Percentiles rank a stretch among this genome's conserved stretches.
phyloP scores from a whole-genome alignment of 2,329 filamentous ascomycete species.

The Elsinoe australis region DNA sequence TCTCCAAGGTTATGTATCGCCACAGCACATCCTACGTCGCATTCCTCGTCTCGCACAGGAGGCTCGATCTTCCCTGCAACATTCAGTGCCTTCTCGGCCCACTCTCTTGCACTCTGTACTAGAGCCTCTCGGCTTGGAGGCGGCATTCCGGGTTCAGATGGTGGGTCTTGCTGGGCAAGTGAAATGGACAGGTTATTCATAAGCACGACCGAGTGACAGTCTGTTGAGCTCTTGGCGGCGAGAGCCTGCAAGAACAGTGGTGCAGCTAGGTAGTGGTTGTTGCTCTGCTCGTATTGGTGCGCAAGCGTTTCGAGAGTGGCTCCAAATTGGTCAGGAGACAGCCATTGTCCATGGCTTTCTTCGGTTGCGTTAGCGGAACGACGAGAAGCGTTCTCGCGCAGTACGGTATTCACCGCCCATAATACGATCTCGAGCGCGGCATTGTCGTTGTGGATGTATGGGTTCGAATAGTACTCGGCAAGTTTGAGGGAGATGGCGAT shows the following conservation, averaged over 20 bases:
- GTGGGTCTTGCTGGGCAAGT: conserved; percentile 57
- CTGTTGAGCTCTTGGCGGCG: conserved; percentile 53
- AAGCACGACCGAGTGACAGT: conserved; percentile 72
- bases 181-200: conserved; percentile 78
- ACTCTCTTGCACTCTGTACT: conserved; percentile 63
- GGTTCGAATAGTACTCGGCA: conserved; percentile 70
- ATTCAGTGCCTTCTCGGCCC: conserved; percentile 69
- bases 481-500: conserved; percentile 76
- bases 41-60: conserved; percentile 67
- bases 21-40: conserved; percentile 73
- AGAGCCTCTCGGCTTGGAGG: conserved; percentile 48
- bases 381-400: conserved; percentile 66
- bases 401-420: conserved; percentile 71
- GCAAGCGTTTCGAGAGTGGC: conserved; percentile 69
- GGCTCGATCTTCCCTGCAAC: conserved; percentile 60
- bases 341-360: conserved; percentile 62
- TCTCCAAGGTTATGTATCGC: conserved; percentile 83
- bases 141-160: conserved; percentile 28
- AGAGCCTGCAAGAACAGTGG: conserved; percentile 83
- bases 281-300: conserved; percentile 64
- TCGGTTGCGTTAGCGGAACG: conserved; percentile 55
- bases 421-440: conserved; percentile 67
- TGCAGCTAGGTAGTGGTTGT: conserved; percentile 71
- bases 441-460: conserved; percentile 65
- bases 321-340: conserved; percentile 64